Evolutionary conservation across 2,329 filamentous ascomycete genomes (phyloP).

Genomic region (Ophiostoma triangulosporum): DNA sequence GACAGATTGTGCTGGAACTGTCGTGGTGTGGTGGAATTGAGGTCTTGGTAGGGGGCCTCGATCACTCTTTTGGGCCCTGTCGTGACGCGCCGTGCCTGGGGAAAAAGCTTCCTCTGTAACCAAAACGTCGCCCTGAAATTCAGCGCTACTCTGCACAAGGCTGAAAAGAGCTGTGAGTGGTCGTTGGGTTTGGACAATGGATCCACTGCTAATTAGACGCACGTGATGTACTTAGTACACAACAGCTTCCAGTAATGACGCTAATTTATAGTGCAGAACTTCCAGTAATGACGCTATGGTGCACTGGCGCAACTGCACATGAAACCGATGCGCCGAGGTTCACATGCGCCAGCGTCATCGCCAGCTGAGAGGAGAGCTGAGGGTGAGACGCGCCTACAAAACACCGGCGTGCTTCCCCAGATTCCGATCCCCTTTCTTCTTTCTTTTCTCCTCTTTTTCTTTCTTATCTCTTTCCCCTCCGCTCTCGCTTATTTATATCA

Average conservation of each 20-base stretch:
- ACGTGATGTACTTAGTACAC: not conserved
- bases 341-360: slow-evolving; percentile 11
- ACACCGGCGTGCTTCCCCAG: slow-evolving; percentile 6
- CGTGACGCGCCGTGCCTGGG: slow-evolving; percentile 2
- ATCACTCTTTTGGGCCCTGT: slow-evolving; percentile 2
- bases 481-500: not conserved
- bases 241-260: too few relatives aligned
- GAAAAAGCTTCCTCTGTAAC: slow-evolving; percentile 6
- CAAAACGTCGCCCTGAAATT: not conserved
- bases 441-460: not conserved
- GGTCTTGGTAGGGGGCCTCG: not conserved
- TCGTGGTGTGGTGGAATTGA: not conserved
- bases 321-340: slow-evolving; percentile 10
- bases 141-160: slow-evolving; percentile 7
- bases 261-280: too few relatives aligned
- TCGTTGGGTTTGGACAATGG: not conserved
- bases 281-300: too few relatives aligned
- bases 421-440: not conserved
- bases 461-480: not conserved
- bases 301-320: slow-evolving; percentile 1
- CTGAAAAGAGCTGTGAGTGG: slow-evolving; percentile 8
- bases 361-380: slow-evolving; percentile 5
- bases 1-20: slow-evolving; percentile 3
- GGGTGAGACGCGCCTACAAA: slow-evolving; percentile 3
- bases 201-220: not conserved